phyloP scores from a whole-genome alignment of 1,284 basidiomycete species.

The Anthracocystis panici-leucophaei region DNA sequence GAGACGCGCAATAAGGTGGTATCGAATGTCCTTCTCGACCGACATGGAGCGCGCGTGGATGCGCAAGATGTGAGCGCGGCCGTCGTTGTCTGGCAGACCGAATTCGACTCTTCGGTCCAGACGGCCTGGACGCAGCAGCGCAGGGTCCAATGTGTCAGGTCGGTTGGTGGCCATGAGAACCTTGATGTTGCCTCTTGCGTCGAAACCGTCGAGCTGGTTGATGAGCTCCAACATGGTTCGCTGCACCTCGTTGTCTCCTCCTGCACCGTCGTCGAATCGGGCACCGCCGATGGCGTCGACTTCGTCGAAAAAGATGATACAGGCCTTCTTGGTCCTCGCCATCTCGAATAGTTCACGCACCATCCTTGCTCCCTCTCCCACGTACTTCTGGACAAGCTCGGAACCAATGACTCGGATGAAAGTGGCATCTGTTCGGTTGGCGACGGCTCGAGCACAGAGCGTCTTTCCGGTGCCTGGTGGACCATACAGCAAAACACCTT shows the following conservation, averaged over 20 bases:
- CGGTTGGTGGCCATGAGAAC: constrained; percentile 99
- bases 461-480: constrained; percentile 99
- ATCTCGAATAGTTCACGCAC: constrained; percentile 99
- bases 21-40: constrained; percentile 95
- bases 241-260: constrained; percentile 99
- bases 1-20: constrained; percentile 94
- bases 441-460: constrained; percentile 95
- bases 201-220: constrained; percentile 98
- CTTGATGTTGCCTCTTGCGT: constrained; percentile 98
- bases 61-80: constrained; percentile 93
- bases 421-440: constrained; percentile 97
- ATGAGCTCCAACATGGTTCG: constrained; percentile 99
- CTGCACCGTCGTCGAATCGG: constrained; percentile 98
- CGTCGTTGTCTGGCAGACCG: constrained; percentile 92
- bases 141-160: constrained; percentile 97
- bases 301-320: constrained; percentile 99
- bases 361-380: constrained; percentile 98
- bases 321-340: constrained; percentile 98
- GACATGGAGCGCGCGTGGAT: constrained; percentile 98
- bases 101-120: constrained; percentile 97
- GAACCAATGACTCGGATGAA: constrained; percentile 99
- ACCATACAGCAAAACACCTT: constrained; percentile 93
- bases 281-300: constrained; percentile 97
- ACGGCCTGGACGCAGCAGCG: constrained; percentile 93
- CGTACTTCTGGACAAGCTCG: constrained; percentile 98